phyloP scores from a whole-genome alignment of 2,329 filamentous ascomycete genomes.

The Diaporthe ampelina region DNA sequence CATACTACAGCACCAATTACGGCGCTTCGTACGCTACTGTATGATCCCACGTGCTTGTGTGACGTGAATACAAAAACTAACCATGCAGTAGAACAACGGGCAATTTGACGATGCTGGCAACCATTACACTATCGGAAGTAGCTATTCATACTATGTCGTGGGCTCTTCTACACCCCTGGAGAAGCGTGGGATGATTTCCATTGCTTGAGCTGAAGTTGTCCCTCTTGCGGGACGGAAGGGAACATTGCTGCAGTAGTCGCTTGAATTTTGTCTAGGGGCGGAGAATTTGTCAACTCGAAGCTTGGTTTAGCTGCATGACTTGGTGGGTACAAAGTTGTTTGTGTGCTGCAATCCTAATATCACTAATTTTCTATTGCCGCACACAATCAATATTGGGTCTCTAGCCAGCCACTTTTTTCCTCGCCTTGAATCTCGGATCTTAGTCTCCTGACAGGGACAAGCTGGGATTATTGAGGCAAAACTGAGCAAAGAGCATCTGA shows the following conservation, averaged over 20 bases:
- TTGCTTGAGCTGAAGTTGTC: background rate
- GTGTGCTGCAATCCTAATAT: background rate
- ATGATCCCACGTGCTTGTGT: background rate
- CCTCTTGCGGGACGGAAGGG: background rate
- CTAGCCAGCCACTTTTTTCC: conserved; percentile 1
- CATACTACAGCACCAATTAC: conserved; percentile 40
- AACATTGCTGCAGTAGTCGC: background rate
- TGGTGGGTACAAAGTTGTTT: background rate
- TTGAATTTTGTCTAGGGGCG: background rate
- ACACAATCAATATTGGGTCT: background rate
- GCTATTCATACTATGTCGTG: conserved; percentile 39
- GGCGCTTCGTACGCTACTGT: conserved; percentile 38
- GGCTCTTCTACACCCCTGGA: conserved; percentile 21
- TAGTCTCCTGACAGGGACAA: background rate
- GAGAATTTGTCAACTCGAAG: background rate
- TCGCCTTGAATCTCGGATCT: background rate
- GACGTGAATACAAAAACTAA: conserved; percentile 1
- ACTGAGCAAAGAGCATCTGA: background rate
- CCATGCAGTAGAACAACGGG: conserved; percentile 38
- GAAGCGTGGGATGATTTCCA: background rate
- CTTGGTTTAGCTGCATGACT: conserved; percentile 14
- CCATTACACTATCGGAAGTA: conserved; percentile 35
- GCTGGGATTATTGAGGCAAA: background rate
- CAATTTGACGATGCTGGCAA: conserved; percentile 38
- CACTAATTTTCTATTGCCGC: conserved; percentile 4